Base-by-base conservation (phyloP, 257 asterid genomes). In the Capsicum pubescens region DNA sequence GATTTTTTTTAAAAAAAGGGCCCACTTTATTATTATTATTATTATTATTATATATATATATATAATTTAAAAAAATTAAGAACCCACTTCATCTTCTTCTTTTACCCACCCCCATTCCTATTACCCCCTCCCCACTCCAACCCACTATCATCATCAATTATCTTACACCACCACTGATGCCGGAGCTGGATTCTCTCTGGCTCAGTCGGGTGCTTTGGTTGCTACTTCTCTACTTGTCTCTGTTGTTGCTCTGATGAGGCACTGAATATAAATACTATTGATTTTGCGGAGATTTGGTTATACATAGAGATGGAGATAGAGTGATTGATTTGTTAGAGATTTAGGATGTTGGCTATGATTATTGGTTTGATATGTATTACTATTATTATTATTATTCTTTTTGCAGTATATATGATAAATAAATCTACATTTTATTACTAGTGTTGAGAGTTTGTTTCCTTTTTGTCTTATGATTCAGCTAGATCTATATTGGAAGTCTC, bases 181-280 rank as follows among this genome's bases (percentile, higher is more conserved):
- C 26, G 26, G 26, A 69, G 88, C 83, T 0, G 90, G 85, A 6
- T 85, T 83, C 61, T 83, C 85, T 8, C 9, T 83, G 69, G 81
- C 90, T 16, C 60, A 70, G 32, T 87, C 88, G 55, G 85, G 80
- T 9, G 88, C 78, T 5, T 9, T 85, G 81, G 66, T 83, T 15
- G 88, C 76, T 9, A 26, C 79, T 4, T 85, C 88, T 26, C 68
- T 87, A 1, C 39, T 85, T 10, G 61, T 80, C n/a, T 85, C 90
- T 3, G 69, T 32, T 64, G 35, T 72, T 16, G 84, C 86, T 57
- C 82, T 87, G 9, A 60, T 87, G 83, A 87, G 85, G 89, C 89
- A 87, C 59, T 84, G 11, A 64, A 64, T 21, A 6, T 64, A 21
- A 2, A 63, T 63, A 16, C n/a, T 3, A 32, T 59, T 32, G 66